Evolutionary conservation across 2,329 filamentous ascomycete species (phyloP).

Genomic region (Trichoderma polysporum): DNA sequence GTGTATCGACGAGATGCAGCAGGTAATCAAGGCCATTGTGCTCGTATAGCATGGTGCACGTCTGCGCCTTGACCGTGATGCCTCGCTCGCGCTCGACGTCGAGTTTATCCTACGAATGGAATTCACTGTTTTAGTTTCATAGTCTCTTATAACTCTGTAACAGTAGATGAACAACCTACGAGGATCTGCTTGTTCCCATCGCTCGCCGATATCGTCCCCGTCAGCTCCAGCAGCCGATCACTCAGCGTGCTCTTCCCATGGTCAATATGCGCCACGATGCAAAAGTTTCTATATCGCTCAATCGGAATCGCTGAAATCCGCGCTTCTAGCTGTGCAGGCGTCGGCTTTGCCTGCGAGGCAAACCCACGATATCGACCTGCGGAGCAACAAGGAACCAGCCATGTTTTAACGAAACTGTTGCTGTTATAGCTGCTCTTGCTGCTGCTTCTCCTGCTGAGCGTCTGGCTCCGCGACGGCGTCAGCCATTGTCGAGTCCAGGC

Average conservation of each 20-base stretch:
- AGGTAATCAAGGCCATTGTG: slow-evolving; percentile 85
- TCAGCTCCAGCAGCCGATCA: slow-evolving; percentile 88
- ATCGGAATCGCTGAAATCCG: slow-evolving; percentile 75
- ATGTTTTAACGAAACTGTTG: neutral
- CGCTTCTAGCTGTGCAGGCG: slow-evolving; percentile 37
- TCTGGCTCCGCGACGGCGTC: slow-evolving; percentile 23
- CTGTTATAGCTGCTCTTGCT: neutral
- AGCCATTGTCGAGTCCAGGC: slow-evolving; percentile 40
- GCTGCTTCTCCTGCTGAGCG: neutral
- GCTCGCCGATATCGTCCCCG: slow-evolving; percentile 84
- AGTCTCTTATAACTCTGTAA: too few species aligned
- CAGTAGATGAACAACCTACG: slow-evolving; percentile 30
- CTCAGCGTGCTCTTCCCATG: slow-evolving; percentile 97
- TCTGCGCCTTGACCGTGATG: slow-evolving; percentile 98
- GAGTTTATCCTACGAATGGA: slow-evolving; percentile 81
- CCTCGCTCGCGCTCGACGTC: slow-evolving; percentile 95
- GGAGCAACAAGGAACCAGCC: neutral
- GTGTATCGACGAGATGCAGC: slow-evolving; percentile 92
- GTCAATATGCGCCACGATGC: slow-evolving; percentile 97
- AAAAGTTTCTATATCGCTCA: slow-evolving; percentile 87
- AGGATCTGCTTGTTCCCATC: slow-evolving; percentile 88
- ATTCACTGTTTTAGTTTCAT: neutral
- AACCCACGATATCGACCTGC: neutral
- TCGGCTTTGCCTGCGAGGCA: slow-evolving; percentile 30
- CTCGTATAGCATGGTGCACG: slow-evolving; percentile 95